phyloP scores from a whole-genome alignment of 768 basidiomycete genomes.

The Peribolospora baueri region DNA sequence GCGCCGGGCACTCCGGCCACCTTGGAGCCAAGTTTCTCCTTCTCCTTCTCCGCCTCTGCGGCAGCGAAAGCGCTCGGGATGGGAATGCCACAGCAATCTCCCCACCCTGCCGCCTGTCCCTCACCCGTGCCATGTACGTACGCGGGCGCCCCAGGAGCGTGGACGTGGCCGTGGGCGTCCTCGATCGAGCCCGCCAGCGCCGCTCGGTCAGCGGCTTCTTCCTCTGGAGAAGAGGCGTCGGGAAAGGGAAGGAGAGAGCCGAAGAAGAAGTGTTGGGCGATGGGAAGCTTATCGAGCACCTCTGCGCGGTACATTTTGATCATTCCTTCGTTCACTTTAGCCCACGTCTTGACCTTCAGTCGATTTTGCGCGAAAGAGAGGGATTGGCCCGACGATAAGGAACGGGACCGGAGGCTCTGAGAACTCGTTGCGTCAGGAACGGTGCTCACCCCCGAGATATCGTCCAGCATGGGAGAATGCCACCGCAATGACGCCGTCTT shows the following conservation, averaged over 20 bases:
- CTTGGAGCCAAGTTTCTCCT: conserved; percentile 3
- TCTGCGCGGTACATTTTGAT: conserved; percentile 94
- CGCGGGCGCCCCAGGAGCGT: conserved; percentile 4
- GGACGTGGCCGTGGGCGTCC: neutral
- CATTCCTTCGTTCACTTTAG: conserved; percentile 89
- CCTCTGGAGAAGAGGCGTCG: neutral
- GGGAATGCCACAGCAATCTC: conserved; percentile 74
- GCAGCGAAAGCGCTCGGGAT: conserved; percentile 64
- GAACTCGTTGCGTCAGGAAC: too few relatives aligned
- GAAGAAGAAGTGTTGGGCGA: conserved; percentile 88
- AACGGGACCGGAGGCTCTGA: neutral
- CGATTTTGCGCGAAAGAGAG: neutral
- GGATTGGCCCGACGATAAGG: neutral
- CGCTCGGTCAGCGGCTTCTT: conserved; percentile 1
- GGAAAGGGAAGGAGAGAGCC: conserved; percentile 38
- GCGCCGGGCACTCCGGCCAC: neutral
- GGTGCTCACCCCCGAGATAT: conserved; percentile 29
- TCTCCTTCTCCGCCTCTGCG: conserved; percentile 30
- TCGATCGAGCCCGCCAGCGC: neutral
- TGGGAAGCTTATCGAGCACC: conserved; percentile 81
- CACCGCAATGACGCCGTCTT: conserved; percentile 86
- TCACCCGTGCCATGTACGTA: conserved; percentile 14
- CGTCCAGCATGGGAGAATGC: conserved; percentile 98
- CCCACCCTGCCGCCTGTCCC: conserved; percentile 35
- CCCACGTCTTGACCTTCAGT: conserved; percentile 35